Evolutionary conservation across 257 asterid species (phyloP), one percentile per base, ranked within the genome.

Genomic region (Eustoma russellianum): DNA sequence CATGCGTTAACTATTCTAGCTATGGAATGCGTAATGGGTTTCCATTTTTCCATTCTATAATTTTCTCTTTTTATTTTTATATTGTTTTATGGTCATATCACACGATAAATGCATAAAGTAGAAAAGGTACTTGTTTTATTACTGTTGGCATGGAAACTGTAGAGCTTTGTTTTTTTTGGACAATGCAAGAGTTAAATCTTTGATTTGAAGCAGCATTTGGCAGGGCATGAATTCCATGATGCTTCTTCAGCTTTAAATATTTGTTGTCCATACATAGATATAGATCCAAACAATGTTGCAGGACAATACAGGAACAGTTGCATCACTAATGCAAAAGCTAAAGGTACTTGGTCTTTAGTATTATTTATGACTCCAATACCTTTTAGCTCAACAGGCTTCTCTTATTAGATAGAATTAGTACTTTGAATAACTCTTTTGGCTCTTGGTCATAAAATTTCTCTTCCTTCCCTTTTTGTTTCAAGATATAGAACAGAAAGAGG

Each of bases 151-250:
- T 46, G 60, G 53, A 44, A 48, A 48, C 3, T 41, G 12, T 4
- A 15, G 41, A 17, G 12, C 18, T 17, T 33, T 30, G 30, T 52
- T 63, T 54, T 33, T 28, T 43, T 56, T 75, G 66, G 47, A 52
- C 48, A 18, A 70, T 69, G 43, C 52, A 69, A 66, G 69, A 64
- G 66, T 66, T 85, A 77, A 77, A 71, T 65, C 62, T 79, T 83
- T 77, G 67, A 60, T 80, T 81, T 91, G 83, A 60, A 76, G 68
- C 90, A 92, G 99, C 83, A 79, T 72, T 81, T 83, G 84, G 70
- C 83, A 63, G 93, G 80, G 66, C 86, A 75, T 75, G 95, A 74
- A 50, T 66, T 69, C 75, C 73, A 80, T 73, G 85, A 82, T 60
- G 67, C 52, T 52, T 38, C 43, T 38, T 67, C 75, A 72, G 74